Base-by-base conservation (phyloP, 2,329 filamentous ascomycete species). In the Pseudogymnoascus sp. region DNA sequence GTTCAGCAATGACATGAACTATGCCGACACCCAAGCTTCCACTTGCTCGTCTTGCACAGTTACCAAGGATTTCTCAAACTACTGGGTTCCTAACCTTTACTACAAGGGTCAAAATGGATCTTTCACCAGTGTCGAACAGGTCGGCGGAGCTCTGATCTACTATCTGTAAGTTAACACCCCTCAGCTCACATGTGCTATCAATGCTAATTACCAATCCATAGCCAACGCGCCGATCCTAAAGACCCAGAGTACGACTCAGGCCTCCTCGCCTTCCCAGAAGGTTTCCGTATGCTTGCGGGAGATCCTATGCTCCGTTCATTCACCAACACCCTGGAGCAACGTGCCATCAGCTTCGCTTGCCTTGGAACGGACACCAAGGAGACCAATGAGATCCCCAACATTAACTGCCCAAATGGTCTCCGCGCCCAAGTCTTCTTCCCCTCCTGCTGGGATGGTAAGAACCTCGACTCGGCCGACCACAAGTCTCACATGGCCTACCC, bases 271-370 rank as follows among this genome's bases (percentile, higher is more conserved):
- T 89, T 87, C 68, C 87, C 85, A 0, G 72, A 78, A 16, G 84
- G 80, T 61, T 85, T 89, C 68, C 83, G 85, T 61, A 89, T 90
- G 85, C 61, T 89, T 33, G 84, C 85, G 4, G 87, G 87, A 35
- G 78, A 86, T 67, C 77, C 82, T 1, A 75, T 71, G 64, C 77
- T 78, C 66, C 81, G 84, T 65, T 80, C 79, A 63, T 81, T 77
- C 69, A 78, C 76, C 43, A 68, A 73, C 43, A 76, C 76, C 46
- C 74, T 76, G 1, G 78, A 79, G 61, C 77, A 83, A 62, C 69
- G 72, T 37, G 86, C 84, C 24, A 78, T 87, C 53, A 81, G 77
- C 46, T 85, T 81, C 68, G 78, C 78, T 63, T 89, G 86, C 67
- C 76, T 87, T 10, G 78, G 78, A 62, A 75, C 76, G 60, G 74